A percentile compares a stretch with the other conserved stretches of the same genome.
phyloP scores from a whole-genome alignment of 768 basidiomycete species.

The Imleria badia region DNA sequence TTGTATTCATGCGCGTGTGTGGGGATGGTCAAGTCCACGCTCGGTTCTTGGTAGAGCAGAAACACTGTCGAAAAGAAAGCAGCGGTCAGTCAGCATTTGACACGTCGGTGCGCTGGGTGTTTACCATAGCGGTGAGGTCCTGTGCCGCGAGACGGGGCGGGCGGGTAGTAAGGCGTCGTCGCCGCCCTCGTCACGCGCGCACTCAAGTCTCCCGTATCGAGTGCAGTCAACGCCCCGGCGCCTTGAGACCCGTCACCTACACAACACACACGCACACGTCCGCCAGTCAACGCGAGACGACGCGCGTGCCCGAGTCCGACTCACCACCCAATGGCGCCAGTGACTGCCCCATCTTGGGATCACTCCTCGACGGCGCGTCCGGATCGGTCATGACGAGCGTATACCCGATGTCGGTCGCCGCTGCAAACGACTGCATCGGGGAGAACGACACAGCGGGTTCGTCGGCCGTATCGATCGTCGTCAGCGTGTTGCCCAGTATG shows the following conservation, averaged over 20 bases:
- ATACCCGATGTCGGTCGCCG: constrained; percentile 38
- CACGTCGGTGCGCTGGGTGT: background rate
- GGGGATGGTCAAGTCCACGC: constrained; percentile 40
- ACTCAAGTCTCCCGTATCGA: constrained; percentile 33
- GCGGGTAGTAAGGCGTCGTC: constrained; percentile 55
- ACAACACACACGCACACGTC: background rate
- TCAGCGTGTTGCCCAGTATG: constrained; percentile 38
- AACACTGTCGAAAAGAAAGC: constrained; percentile 39
- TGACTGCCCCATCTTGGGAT: constrained; percentile 49
- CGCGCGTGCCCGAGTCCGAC: constrained; percentile 7
- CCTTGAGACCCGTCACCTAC: constrained; percentile 40
- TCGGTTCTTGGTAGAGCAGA: constrained; percentile 61
- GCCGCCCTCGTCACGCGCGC: constrained; percentile 46
- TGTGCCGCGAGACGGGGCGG: constrained; percentile 52
- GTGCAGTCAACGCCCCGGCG: constrained; percentile 31
- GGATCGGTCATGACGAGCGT: constrained; percentile 61
- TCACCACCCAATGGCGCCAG: constrained; percentile 61
- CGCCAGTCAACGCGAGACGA: background rate
- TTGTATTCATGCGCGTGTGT: constrained; percentile 46
- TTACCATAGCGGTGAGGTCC: constrained; percentile 60
- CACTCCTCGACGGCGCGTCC: constrained; percentile 51
- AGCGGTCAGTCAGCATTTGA: background rate
- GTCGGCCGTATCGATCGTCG: constrained; percentile 39
- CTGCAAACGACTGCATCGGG: constrained; percentile 39
- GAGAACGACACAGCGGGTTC: constrained; percentile 51